A percentile compares a stretch with the other conserved stretches of the same genome.
These are phyloP conservation scores for Barbarea vulgaris DNA, from an alignment of 345 rosid genomes.

Conservation along the genomic window DNA sequence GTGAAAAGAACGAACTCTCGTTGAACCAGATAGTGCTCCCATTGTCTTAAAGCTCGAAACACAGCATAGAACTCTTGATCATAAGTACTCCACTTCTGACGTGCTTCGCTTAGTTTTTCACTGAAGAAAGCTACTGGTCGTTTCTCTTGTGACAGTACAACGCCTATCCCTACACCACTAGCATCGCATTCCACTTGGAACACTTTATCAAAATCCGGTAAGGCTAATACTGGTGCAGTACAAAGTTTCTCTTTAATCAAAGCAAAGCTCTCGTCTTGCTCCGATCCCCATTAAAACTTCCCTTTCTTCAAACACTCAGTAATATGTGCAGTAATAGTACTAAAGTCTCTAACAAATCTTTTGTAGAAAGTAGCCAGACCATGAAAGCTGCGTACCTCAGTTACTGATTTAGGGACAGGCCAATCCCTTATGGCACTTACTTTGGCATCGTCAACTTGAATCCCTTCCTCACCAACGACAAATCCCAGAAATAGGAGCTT, in stretches of 20 bases:
- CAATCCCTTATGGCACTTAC: not conserved
- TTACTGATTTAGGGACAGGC: not conserved
- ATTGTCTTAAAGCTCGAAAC: not conserved
- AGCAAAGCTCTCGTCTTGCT: not conserved
- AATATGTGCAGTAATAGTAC: not conserved
- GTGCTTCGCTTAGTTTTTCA: not conserved
- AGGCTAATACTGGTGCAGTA: not conserved
- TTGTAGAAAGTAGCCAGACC: not conserved
- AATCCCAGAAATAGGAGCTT: not conserved
- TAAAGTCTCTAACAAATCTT: not conserved
- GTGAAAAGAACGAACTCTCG: not conserved
- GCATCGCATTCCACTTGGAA: slow-evolving; percentile 23
- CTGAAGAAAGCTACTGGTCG: not conserved
- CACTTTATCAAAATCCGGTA: not conserved
- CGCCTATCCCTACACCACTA: not conserved
- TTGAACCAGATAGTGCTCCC: not conserved
- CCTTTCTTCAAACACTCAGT: not conserved
- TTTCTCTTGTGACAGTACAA: not conserved
- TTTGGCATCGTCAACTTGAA: not conserved
- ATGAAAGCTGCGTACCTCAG: not conserved
- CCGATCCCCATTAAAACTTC: not conserved
- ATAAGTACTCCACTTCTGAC: not conserved
- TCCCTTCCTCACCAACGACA: not conserved
- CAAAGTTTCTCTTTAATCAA: not conserved
- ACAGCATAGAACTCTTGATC: slow-evolving; percentile 16